These are phyloP conservation scores for Coniosporium uncinatum DNA, from an alignment of 2,329 filamentous ascomycete genomes.

Conservation along the genomic window DNA sequence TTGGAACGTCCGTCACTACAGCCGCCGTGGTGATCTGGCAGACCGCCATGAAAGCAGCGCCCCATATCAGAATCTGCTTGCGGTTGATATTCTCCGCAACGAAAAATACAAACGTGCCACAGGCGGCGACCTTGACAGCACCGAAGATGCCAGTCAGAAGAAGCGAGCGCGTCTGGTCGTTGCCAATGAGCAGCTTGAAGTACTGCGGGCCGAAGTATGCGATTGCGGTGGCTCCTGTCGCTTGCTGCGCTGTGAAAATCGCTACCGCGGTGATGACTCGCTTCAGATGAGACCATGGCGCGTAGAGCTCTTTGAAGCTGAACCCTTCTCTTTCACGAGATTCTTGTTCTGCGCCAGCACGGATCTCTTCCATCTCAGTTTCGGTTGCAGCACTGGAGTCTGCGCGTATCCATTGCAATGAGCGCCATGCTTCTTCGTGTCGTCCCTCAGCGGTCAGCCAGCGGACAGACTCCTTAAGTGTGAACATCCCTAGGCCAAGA, in stretches of 20 bases:
- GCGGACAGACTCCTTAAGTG: constrained; percentile 41
- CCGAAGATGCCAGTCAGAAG: constrained; percentile 48
- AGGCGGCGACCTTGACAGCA: constrained; percentile 45
- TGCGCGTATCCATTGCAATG: constrained; percentile 45
- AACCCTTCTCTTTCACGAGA: constrained; percentile 36
- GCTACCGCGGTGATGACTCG: constrained; percentile 29
- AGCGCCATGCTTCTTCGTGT: constrained; percentile 37
- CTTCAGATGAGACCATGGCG: neutral
- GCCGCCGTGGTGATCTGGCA: constrained; percentile 24
- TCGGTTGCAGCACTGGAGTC: constrained; percentile 25
- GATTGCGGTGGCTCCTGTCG: constrained; percentile 48
- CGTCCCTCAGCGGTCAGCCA: constrained; percentile 44
- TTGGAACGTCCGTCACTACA: constrained; percentile 18
- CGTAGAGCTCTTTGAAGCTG: constrained; percentile 15
- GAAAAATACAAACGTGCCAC: constrained; percentile 44
- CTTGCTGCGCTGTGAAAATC: constrained; percentile 46
- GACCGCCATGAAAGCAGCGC: constrained; percentile 23
- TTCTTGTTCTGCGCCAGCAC: constrained; percentile 39
- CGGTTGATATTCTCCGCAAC: constrained; percentile 44
- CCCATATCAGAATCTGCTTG: constrained; percentile 20
- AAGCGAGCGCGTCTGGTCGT: constrained; percentile 32
- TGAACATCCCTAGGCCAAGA: constrained; percentile 42
- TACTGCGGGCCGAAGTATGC: constrained; percentile 51
- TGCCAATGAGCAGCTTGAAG: constrained; percentile 43
- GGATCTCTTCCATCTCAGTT: constrained; percentile 45